Percentiles rank a stretch among this genome's conserved stretches.
phyloP scores from a whole-genome alignment of 306 rosid species.

The Ziziphus jujuba region DNA sequence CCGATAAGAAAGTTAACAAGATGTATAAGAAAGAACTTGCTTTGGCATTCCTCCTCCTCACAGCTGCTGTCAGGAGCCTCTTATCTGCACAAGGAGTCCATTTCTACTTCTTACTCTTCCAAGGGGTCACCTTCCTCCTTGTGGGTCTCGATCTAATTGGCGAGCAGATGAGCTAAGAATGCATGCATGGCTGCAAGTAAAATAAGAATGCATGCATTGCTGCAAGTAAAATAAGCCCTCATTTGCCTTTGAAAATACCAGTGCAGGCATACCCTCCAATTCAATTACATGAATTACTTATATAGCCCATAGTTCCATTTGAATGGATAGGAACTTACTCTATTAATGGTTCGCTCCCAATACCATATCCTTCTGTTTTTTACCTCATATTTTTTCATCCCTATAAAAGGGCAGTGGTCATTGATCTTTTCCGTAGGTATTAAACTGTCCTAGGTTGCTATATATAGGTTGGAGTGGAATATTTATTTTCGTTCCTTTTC shows the following conservation, averaged over 20 bases:
- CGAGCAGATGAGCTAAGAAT: slow-evolving; percentile 75
- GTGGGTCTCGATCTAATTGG: slow-evolving; percentile 97
- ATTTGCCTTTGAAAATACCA: slow-evolving; percentile 22
- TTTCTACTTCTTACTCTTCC: slow-evolving; percentile 92
- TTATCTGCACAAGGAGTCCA: slow-evolving; percentile 94
- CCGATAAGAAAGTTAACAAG: slow-evolving; percentile 66
- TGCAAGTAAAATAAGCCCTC: slow-evolving; percentile 20
- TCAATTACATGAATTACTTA: slow-evolving; percentile 22
- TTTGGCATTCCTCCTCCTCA: slow-evolving; percentile 82
- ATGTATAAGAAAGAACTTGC: slow-evolving; percentile 80
- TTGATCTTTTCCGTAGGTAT: slow-evolving; percentile 32
- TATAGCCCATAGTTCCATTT: slow-evolving; percentile 6
- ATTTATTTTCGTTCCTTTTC: slow-evolving; percentile 22
- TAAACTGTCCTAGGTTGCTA: slow-evolving; percentile 37
- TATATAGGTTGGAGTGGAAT: slow-evolving; percentile 28
- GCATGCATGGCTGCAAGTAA: slow-evolving; percentile 13
- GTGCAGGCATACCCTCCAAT: slow-evolving; percentile 26
- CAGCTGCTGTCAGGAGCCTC: slow-evolving; percentile 84
- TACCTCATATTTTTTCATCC: slow-evolving; percentile 22
- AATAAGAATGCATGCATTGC: slow-evolving; percentile 11
- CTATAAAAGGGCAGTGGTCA: slow-evolving; percentile 43
- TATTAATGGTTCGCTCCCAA: slow-evolving; percentile 26
- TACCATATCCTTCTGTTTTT: slow-evolving; percentile 24
- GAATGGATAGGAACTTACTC: slow-evolving; percentile 30
- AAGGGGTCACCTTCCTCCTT: slow-evolving; percentile 90